These are phyloP conservation scores for Tuber umbilicatum DNA, from an alignment of 495 filamentous ascomycete species.

Conservation along the genomic window DNA sequence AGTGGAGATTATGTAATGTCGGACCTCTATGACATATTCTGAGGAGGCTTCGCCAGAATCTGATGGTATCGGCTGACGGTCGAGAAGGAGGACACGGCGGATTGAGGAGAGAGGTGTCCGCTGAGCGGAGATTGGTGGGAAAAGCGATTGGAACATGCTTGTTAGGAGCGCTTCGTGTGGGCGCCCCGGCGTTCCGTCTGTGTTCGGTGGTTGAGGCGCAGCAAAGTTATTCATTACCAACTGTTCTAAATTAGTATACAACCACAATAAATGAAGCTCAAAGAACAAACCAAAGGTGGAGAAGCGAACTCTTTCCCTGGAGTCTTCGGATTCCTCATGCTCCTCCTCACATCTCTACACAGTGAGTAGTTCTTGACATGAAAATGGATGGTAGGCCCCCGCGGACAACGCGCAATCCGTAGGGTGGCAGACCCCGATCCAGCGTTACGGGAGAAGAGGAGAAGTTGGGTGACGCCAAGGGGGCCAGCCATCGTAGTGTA, in stretches of 20 bases:
- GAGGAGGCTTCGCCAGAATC: conserved; percentile 49
- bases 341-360: conserved; percentile 76
- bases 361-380: conserved; percentile 94
- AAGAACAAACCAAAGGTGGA: conserved; percentile 60
- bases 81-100: conserved; percentile 79
- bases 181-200: conserved; percentile 57
- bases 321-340: conserved; percentile 71
- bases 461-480: conserved; percentile 84
- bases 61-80: conserved; percentile 55
- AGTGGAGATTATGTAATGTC: conserved; percentile 92
- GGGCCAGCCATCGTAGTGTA: conserved; percentile 95
- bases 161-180: conserved; percentile 90
- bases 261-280: neutral
- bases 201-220: conserved; percentile 53
- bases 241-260: conserved; percentile 41
- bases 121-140: conserved; percentile 92
- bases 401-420: conserved; percentile 78
- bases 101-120: conserved; percentile 80
- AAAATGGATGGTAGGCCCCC: conserved; percentile 90
- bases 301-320: conserved; percentile 75
- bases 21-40: conserved; percentile 78
- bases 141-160: conserved; percentile 91
- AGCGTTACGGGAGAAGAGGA: conserved; percentile 86
- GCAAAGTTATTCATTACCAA: conserved; percentile 98
- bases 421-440: conserved; percentile 82